Evolutionary conservation across 2,329 filamentous ascomycete genomes (phyloP).

Genomic region (Mollisia scopiformis): DNA sequence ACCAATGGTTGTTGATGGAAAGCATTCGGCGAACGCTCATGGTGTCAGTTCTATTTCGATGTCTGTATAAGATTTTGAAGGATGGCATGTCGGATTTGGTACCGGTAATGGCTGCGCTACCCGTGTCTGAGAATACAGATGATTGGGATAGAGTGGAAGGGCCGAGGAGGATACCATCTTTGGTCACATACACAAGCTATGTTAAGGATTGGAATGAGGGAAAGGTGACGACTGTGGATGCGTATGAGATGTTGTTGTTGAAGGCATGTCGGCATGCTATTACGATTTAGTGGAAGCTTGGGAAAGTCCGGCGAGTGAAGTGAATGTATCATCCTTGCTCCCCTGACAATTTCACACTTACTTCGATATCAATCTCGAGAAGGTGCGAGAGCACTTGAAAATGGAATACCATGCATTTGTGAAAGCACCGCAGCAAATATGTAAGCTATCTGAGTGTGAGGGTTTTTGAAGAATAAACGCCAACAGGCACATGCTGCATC

Average conservation of each 20-base stretch:
- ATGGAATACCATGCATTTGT: no score
- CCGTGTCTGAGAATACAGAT: constrained; percentile 13
- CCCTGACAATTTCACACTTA: no score
- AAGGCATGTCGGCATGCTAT: constrained; percentile 3
- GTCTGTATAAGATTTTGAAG: constrained; percentile 16
- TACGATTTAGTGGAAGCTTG: not conserved
- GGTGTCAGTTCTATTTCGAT: constrained; percentile 23
- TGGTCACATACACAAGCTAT: constrained; percentile 16
- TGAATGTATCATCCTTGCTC: no score
- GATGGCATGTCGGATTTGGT: constrained; percentile 19
- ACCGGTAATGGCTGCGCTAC: constrained; percentile 14
- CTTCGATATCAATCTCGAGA: no score
- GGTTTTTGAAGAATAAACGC: no score
- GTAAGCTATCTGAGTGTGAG: no score
- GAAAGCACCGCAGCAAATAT: no score
- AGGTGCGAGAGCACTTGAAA: no score
- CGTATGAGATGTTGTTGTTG: constrained; percentile 12
- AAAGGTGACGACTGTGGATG: constrained; percentile 1
- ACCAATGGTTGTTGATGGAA: constrained; percentile 38
- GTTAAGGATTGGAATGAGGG: constrained; percentile 14
- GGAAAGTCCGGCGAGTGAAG: no score
- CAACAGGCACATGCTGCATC: no score
- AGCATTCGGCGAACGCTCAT: constrained; percentile 36
- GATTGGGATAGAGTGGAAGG: constrained; percentile 11
- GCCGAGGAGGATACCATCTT: not conserved